Base-by-base conservation (phyloP, 805 yeast genomes). In the Candida koratica region DNA sequence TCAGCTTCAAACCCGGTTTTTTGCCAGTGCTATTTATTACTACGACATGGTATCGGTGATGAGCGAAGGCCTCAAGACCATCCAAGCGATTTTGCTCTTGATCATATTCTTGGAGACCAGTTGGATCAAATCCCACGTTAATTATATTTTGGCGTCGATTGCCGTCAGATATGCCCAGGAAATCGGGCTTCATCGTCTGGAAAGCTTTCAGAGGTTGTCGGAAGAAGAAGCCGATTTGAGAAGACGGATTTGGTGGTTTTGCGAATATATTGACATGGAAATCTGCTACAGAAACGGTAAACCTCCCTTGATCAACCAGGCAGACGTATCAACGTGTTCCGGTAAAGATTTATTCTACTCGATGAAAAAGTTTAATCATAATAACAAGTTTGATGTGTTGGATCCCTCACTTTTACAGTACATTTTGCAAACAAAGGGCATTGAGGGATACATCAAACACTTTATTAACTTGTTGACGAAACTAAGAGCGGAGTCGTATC, bases 81-180 rank as follows among this genome's bases (percentile, higher is more conserved):
- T 78, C 11, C 77, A 69, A 47, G 84, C 75, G 0, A 56, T 78
- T 7, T 43, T 81, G 16, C 46, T 79, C 16, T 51, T 81, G 30
- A 53, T 70, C 1, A 41, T 58, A 3, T 73, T 61, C 41, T 54
- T 69, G 23, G 68, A 55, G 39, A 48, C 48, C 9, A 52, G 48
- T 27, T 44, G 59, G 55, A 38, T 61, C 6, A 45, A 55, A n/a
- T 47, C 59, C 11, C 52, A 52, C 28, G 55, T 60, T 23, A 59
- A 56, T 35, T 58, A 55, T 43, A 51, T 55, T 7, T 41, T 64
- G 9, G 42, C 51, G 3, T 44, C 63, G 1, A 53, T 62, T 18
- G 70, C 69, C 0, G 56, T 64, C 2, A 44, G 69, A 25, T 61
- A 48, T 41, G 70, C 70, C 3, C 70, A 65, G 41, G 68, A 63